phyloP scores from a whole-genome alignment of 2,329 filamentous ascomycete species.

The Zalaria obscura region DNA sequence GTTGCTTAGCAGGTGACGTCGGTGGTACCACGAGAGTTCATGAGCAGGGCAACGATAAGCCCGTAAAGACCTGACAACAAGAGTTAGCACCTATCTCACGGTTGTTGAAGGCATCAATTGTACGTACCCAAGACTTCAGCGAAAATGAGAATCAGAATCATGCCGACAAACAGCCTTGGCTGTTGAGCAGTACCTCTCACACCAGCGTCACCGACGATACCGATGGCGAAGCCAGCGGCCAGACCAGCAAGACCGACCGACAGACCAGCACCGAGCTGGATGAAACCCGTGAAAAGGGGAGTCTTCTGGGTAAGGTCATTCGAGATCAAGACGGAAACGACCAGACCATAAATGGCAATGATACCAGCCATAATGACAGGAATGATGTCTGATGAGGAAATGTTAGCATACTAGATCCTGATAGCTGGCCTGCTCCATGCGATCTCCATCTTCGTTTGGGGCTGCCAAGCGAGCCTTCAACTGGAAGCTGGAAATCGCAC shows the following conservation, averaged over 20 bases:
- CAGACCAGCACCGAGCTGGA: constrained; percentile 38
- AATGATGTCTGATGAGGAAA: constrained; percentile 64
- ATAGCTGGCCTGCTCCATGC: background rate
- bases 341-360: constrained; percentile 76
- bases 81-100: background rate
- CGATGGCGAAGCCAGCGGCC: constrained; percentile 32
- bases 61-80: constrained; percentile 73
- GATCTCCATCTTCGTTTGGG: no score
- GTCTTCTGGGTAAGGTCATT: constrained; percentile 34
- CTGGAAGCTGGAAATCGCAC: no score
- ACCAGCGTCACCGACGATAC: constrained; percentile 61
- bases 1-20: constrained; percentile 44
- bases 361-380: constrained; percentile 99
- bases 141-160: constrained; percentile 99
- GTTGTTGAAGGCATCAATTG: background rate
- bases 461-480: no score
- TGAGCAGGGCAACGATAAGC: constrained; percentile 94
- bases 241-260: constrained; percentile 30
- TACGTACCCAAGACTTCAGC: constrained; percentile 87
- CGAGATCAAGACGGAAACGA: constrained; percentile 40
- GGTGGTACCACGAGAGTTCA: constrained; percentile 84
- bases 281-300: constrained; percentile 37
- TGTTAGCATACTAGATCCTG: constrained; percentile 5
- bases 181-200: constrained; percentile 76
- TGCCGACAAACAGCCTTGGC: constrained; percentile 81